A percentile compares a stretch with the other conserved stretches of the same genome.
Conservation (phyloP, 768 basidiomycete species). For the Termitomyces sp. region DNA sequence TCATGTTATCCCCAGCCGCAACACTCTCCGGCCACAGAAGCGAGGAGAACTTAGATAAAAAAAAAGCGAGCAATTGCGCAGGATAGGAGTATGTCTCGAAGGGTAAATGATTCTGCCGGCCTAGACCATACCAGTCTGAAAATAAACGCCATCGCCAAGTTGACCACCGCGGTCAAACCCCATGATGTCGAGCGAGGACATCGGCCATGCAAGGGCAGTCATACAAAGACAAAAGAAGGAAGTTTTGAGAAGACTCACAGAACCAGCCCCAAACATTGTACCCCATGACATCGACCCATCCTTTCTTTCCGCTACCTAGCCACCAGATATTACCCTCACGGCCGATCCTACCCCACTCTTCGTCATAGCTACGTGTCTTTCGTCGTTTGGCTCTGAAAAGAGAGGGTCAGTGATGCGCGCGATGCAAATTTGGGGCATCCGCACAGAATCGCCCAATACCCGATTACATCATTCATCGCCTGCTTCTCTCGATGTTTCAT, state of each 20-base stretch:
- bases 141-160: background rate
- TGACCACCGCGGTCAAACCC: background rate
- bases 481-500: slow-evolving; percentile 65
- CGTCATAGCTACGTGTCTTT: slow-evolving; percentile 56
- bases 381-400: slow-evolving; percentile 44
- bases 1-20: background rate
- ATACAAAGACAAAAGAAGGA: slow-evolving; percentile 4
- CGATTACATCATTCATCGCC: slow-evolving; percentile 46
- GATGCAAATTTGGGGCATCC: background rate
- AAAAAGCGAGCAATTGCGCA: background rate
- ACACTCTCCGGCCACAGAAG: background rate
- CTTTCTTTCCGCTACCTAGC: slow-evolving; percentile 54
- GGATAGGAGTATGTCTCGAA: background rate
- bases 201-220: background rate
- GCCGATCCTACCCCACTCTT: slow-evolving; percentile 75
- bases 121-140: background rate
- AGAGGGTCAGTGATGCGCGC: background rate
- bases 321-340: slow-evolving; percentile 89
- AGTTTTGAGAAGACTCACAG: slow-evolving; percentile 48
- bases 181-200: background rate
- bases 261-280: slow-evolving; percentile 66
- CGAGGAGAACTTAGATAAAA: no score
- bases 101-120: background rate
- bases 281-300: slow-evolving; percentile 89
- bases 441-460: slow-evolving; percentile 54